phyloP scores from a whole-genome alignment of 805 yeast species.

The Suhomyces canberraensis region DNA sequence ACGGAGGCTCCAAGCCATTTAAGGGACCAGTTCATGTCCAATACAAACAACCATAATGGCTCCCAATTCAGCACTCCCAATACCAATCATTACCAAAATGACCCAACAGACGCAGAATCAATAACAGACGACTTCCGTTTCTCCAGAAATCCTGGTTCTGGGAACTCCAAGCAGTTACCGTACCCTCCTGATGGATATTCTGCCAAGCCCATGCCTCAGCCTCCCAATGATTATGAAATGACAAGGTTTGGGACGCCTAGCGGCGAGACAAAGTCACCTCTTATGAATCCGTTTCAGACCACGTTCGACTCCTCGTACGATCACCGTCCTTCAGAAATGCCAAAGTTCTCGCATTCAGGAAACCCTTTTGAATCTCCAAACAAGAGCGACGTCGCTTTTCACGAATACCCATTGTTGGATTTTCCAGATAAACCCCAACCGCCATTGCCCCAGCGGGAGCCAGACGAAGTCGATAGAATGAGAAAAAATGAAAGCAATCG shows the following conservation, averaged over 20 bases:
- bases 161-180: constrained; percentile 2
- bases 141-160: neutral
- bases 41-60: constrained; percentile 13
- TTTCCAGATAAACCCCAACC: constrained; percentile 3
- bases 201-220: constrained; percentile 3
- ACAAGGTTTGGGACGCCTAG: neutral
- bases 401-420: constrained; percentile 2
- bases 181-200: constrained; percentile 1
- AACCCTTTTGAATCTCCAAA: neutral
- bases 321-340: neutral
- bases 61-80: constrained; percentile 1
- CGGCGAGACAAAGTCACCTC: constrained; percentile 1
- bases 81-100: neutral
- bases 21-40: constrained; percentile 16
- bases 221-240: constrained; percentile 10
- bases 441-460: neutral
- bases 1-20: neutral
- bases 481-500: constrained; percentile 15
- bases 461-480: constrained; percentile 1
- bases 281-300: constrained; percentile 6
- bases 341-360: neutral
- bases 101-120: neutral
- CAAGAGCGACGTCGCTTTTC: neutral
- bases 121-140: constrained; percentile 3
- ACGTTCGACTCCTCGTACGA: constrained; percentile 4